A percentile compares a stretch with the other conserved stretches of the same genome.
Conservation (phyloP, 257 asterid genomes). For the Fraxinus pennsylvanica region DNA sequence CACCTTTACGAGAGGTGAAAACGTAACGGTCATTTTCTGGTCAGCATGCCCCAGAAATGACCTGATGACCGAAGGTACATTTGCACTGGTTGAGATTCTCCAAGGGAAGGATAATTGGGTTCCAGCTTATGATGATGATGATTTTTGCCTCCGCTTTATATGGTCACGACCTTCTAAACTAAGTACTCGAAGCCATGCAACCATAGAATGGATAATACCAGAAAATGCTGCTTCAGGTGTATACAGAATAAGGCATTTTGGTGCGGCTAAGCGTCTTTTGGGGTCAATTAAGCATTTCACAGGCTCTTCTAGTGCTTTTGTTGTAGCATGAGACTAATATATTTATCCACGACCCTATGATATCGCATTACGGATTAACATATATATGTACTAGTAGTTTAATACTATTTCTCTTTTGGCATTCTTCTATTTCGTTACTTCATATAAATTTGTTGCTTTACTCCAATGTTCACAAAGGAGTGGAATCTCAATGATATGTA, state of each 20-base stretch:
- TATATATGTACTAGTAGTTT: background rate
- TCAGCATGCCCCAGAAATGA: conserved; percentile 95
- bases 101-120: conserved; percentile 67
- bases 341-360: background rate
- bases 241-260: conserved; percentile 81
- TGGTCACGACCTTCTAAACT: conserved; percentile 90
- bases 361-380: background rate
- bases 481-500: background rate
- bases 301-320: conserved; percentile 90
- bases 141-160: conserved; percentile 73
- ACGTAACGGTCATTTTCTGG: conserved; percentile 72
- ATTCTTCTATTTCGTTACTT: background rate
- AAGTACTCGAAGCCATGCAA: conserved; percentile 74
- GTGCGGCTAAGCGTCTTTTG: conserved; percentile 73
- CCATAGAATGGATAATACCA: conserved; percentile 81
- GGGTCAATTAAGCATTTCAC: conserved; percentile 81
- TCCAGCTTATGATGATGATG: conserved; percentile 89
- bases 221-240: conserved; percentile 71
- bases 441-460: background rate
- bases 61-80: conserved; percentile 97
- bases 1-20: conserved; percentile 62
- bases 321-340: conserved; percentile 43
- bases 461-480: background rate
- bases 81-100: conserved; percentile 83
- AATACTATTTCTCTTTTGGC: background rate